Conservation (phyloP, 2,329 filamentous ascomycete genomes). For the Hawksworthiomyces lignivorus region DNA sequence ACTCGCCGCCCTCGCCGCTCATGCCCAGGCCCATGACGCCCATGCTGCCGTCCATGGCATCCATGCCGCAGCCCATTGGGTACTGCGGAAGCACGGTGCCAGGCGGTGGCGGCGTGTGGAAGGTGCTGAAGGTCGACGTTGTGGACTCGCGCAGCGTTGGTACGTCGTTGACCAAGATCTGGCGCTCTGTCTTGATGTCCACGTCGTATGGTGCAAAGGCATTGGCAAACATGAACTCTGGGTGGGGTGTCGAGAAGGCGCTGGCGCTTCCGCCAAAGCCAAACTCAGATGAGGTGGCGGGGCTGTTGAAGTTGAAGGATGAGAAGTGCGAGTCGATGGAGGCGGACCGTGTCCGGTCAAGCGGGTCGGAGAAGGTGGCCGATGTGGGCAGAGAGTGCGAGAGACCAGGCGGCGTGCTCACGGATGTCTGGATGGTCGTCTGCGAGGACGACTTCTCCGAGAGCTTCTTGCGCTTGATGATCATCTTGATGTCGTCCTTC, state of each 20-base stretch:
- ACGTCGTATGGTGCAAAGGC: conserved; percentile 78
- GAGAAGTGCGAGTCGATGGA: conserved; percentile 77
- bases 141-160: conserved; percentile 79
- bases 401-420: conserved; percentile 66
- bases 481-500: conserved; percentile 93
- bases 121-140: conserved; percentile 89
- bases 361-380: conserved; percentile 68
- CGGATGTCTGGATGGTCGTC: conserved; percentile 33
- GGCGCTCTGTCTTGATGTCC: conserved; percentile 90
- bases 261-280: conserved; percentile 23
- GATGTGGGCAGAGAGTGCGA: conserved; percentile 77
- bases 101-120: conserved; percentile 66
- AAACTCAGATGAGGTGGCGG: conserved; percentile 44
- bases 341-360: conserved; percentile 64
- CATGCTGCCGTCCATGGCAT: neutral
- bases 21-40: conserved; percentile 6
- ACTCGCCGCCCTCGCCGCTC: conserved; percentile 44
- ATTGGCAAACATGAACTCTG: conserved; percentile 46
- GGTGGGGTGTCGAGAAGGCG: conserved; percentile 49
- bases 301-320: conserved; percentile 67
- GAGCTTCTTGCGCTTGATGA: conserved; percentile 95
- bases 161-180: conserved; percentile 88
- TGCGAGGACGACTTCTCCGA: conserved; percentile 61
- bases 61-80: conserved; percentile 32
- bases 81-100: conserved; percentile 59